Evolutionary conservation across 148 eudicot genomes (phyloP), one percentile per base, ranked within the genome.

Genomic region (Fagopyrum esculentum): DNA sequence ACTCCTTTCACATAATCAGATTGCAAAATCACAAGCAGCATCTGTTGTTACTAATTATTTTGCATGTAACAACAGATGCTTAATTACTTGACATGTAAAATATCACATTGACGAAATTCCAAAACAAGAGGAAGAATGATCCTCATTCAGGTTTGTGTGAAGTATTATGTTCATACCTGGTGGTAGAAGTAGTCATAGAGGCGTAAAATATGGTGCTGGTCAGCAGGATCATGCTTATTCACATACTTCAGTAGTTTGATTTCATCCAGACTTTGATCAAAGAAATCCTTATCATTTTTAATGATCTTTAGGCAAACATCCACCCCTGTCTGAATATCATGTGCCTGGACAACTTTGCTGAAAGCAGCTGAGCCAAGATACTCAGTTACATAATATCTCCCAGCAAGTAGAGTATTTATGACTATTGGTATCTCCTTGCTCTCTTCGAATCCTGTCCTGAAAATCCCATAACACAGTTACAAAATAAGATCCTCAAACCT

Each of bases 231-330:
- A 61, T 92, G 91, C 86, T 95, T 92, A 82, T 95, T 95, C 73
- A 95, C 99, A 80, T 83, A 88, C 86, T 92, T 95, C 29, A 95
- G 89, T 79, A 95, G 94, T 80, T 95, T 95, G 69, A 95, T 90
- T 82, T 95, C 99, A 84, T 95, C 99, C 77, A 95, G 84, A 83
- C 99, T 95, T 81, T 95, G 99, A 80, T 95, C 99, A 61, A 95
- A 95, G 78, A 95, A 95, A 73, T 95, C 98, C 84, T 95, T 95
- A 79, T 95, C 91, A 69, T 95, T 95, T 80, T 95, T 95, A 40
- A 95, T 95, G 76, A 95, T 95, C 87, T 95, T 95, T 80, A 95
- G 81, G 84, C 99, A 92, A 80, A 95, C 99, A 78, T 90, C 96
- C 68, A 88, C 83, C 48, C 97, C 99, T 0, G 86, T 85, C 52